Percentiles rank a stretch among this genome's conserved stretches.
These are phyloP conservation scores for Singerocomus inundabilis DNA, from an alignment of 1,284 basidiomycete species.

Conservation along the genomic window DNA sequence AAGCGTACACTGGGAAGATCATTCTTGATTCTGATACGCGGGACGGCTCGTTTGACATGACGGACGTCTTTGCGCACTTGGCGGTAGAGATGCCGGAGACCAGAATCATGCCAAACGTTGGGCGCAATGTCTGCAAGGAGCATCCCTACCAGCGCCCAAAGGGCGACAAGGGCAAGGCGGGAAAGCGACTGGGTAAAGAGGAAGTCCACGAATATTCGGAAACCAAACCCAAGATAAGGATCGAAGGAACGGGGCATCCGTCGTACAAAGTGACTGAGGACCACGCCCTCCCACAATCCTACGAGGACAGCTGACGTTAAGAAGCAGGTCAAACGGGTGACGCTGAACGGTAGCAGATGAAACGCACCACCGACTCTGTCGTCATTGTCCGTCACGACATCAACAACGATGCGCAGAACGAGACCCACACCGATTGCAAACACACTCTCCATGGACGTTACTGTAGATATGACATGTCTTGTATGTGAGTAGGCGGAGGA, in stretches of 20 bases:
- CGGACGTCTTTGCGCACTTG: conserved; percentile 47
- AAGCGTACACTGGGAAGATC: conserved; percentile 31
- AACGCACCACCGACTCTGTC: conserved; percentile 36
- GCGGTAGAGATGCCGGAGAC: conserved; percentile 54
- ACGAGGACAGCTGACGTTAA: conserved; percentile 53
- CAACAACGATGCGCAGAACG: conserved; percentile 48
- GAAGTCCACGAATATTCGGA: conserved; percentile 67
- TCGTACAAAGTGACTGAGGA: conserved; percentile 65
- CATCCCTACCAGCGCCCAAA: conserved; percentile 69
- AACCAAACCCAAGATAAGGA: conserved; percentile 61
- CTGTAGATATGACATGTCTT: conserved; percentile 34
- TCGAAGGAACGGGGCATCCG: conserved; percentile 55
- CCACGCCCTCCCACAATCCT: conserved; percentile 73
- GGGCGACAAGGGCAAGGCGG: conserved; percentile 53
- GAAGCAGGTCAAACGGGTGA: background rate
- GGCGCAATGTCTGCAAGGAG: conserved; percentile 66
- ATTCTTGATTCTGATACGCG: conserved; percentile 32
- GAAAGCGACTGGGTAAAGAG: conserved; percentile 59
- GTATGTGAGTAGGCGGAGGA: conserved; percentile 34
- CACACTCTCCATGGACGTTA: conserved; percentile 51
- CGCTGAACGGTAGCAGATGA: background rate
- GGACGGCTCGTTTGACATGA: conserved; percentile 31
- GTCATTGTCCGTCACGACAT: conserved; percentile 48
- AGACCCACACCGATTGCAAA: conserved; percentile 54
- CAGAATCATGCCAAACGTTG: conserved; percentile 56